phyloP scores from a whole-genome alignment of 129 eudicot species.

The Flaveria sonorensis region DNA sequence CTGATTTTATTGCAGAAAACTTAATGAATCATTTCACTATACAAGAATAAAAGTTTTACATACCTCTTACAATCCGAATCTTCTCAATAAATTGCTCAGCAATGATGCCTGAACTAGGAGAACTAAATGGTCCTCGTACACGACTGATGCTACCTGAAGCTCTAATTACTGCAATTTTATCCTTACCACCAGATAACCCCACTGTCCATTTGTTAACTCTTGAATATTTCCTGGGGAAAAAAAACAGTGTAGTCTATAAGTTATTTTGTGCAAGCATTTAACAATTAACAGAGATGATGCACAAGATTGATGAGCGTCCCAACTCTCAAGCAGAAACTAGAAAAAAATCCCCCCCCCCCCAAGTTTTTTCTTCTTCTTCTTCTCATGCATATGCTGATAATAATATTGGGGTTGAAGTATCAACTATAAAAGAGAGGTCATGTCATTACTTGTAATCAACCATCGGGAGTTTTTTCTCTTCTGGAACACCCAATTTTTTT shows the following conservation, averaged over 20 bases:
- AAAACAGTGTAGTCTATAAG: not conserved
- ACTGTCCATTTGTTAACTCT: conserved; percentile 79
- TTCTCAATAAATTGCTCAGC: conserved; percentile 88
- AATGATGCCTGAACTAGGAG: conserved; percentile 70
- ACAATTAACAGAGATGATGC: conserved; percentile 8
- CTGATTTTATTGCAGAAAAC: not conserved
- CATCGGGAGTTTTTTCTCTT: conserved; percentile 67
- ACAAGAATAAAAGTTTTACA: not conserved
- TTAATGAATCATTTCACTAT: not conserved
- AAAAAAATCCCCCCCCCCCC: not conserved
- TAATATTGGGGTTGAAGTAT: not conserved
- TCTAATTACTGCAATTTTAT: conserved; percentile 82
- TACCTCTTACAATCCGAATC: conserved; percentile 81
- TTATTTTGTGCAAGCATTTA: conserved; percentile 18
- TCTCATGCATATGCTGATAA: not conserved
- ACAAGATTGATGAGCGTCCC: not conserved
- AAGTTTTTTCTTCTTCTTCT: not conserved
- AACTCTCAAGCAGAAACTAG: not conserved
- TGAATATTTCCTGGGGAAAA: conserved; percentile 67
- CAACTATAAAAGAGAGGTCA: conserved; percentile 27
- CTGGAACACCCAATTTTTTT: conserved; percentile 64
- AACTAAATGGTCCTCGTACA: conserved; percentile 58
- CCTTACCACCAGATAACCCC: conserved; percentile 80
- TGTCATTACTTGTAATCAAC: conserved; percentile 78
- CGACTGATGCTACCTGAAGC: conserved; percentile 95